Base-by-base conservation (phyloP, 192 early-diverging fungal genomes). In the Backusella liffmaniae region DNA sequence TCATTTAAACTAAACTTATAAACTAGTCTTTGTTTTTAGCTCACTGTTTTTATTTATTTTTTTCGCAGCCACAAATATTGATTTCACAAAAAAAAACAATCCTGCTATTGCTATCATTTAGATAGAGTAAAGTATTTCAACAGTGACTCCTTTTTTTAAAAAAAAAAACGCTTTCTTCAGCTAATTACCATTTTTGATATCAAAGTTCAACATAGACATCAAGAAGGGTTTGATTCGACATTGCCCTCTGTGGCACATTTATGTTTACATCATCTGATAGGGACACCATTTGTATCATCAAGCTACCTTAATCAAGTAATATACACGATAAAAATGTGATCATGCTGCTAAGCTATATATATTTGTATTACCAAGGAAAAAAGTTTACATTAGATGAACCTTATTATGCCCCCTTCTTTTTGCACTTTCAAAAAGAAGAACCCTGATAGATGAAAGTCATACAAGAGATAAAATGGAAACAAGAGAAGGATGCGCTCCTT, bases 251-350 rank as follows among this genome's bases (percentile, higher is more conserved):
- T 59, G 16, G 1, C 10, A 59, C 53, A 1, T 21, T 9, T 59
- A 26, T 59, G 23, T 59, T 59, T 59, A 59, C 53, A 59, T 59
- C 53, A 59, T 59, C 53, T 59, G 53, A 59, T 21, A 23, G 53
- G 16, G 21, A 59, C 53, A 59, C 53, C 6, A 26, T 59, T 26
- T 21, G n/a, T 18, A 18, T 59, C 5, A 3, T 4, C 26, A 59
- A 59, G 23, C 9, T 26, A 3, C 9, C 53, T 59, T 59, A 23
- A 26, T 59, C 9, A 3, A 23, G 53, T 26, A 59, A 59, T 12
- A 26, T 59, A 18, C 46, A 49, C 18, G 15, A 6, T n/a, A 49
- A 26, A 21, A 59, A 59, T 23, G 53, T 59, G 53, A 59, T 3
- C 53, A 59, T 23, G 3, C 53, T 59, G 53, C 23, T 59, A 59